Evolutionary conservation across 371 early-diverging fungal genomes (phyloP), one percentile per base, ranked within the genome.

Genomic region (Cokeromyces recurvatus): DNA sequence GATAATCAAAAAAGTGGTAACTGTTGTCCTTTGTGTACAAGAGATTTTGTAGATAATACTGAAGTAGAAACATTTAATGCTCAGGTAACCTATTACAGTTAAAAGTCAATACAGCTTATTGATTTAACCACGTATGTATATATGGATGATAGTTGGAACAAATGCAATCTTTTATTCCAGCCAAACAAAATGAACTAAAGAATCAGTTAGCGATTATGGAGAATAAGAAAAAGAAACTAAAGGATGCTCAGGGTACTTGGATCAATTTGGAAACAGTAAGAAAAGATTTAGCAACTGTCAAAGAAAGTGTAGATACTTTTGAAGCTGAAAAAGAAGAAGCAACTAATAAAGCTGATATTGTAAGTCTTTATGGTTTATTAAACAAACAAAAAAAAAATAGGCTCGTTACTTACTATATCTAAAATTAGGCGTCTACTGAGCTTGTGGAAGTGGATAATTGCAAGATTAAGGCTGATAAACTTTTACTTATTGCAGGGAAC

Each of bases 11-110:
- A 79, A 16, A 50, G 55, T 2, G 57, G 59, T 15, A 66, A 81
- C 19, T 56, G 72, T 27, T 92, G 93, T 46, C 85, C 90, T 2
- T 59, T 91, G 3, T 92, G 93, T 62, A 59, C 52, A n/a, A 77
- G 87, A 14, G 68, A 58, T 0, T 87, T 85, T 57, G 40, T 46
- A 6, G 53, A 60, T 31, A 66, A 71, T 7, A 44, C 57, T 2
- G 83, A 85, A 21, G 62, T 73, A 12, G 62, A 68, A 12, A 46
- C 52, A 4, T 86, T 90, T 49, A 24, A 79, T 2, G 35, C 50
- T 22, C 73, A 63, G 71, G n/a, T n/a, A n/a, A n/a, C n/a, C n/a
- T n/a, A n/a, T n/a, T n/a, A n/a, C n/a, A n/a, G n/a, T n/a, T n/a
- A n/a, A n/a, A n/a, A n/a, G n/a, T n/a, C n/a, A n/a, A n/a, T n/a